Base-by-base conservation (phyloP, 257 asterid genomes). In the Eustoma russellianum region DNA sequence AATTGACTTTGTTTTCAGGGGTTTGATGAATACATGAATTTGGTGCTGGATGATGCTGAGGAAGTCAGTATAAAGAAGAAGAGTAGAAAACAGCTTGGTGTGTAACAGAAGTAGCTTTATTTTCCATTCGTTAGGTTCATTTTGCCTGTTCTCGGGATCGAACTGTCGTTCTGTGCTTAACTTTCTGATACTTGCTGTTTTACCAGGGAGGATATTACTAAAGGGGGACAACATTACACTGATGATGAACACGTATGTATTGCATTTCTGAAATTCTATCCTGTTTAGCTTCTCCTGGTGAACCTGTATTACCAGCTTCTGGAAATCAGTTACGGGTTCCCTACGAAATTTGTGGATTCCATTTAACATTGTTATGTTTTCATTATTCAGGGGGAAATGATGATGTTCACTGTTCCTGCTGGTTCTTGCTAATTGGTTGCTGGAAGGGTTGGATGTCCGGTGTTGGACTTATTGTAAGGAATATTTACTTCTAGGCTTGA, bases 31-130 rank as follows among this genome's bases (percentile, higher is more conserved):
- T 76, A 78, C 51, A 78, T 75, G 86, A 81, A 81, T 59, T 55
- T 78, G 70, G 79, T 73, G n/a, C 41, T 71, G 66, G 86, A 81
- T 38, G 86, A 78, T 34, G 85, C 88, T 28, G 85, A 78, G 65
- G 89, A 81, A 56, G 85, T 82, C 63, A 67, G 50, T 55, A 52
- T 81, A 16, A 79, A 81, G 74, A 78, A 81, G 72, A 76, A 71
- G 18, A 81, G 56, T 74, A 64, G 83, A 35, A 81, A 76, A 78
- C 79, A 76, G 55, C 57, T 71, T 13, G 85, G 87, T 76, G 30
- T 34, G 77, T 19, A 49, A 41, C 18, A 28, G 19, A 59, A 28
- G 52, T 17, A 53, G 5, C 15, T 18, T 43, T 34, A 17, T 35
- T 24, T 43, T 35, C 40, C 48, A 7, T 16, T 40, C 18, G 35